phyloP scores from a whole-genome alignment of 164 flowering plant species.

The Euptelea pleiosperma region DNA sequence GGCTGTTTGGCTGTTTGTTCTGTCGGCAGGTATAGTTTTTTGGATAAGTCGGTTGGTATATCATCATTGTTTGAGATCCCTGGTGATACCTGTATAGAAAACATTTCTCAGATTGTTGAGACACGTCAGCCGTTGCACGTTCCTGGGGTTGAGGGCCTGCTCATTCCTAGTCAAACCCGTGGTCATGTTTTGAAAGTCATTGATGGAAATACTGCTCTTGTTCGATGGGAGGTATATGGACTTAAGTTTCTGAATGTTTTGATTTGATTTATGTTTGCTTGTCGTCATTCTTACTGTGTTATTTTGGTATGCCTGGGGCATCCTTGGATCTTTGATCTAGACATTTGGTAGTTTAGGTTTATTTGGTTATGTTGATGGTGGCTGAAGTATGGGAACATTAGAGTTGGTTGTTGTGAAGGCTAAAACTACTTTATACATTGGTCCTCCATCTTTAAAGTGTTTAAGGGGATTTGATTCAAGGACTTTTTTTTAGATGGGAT shows the following conservation, averaged over 20 bases:
- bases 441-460: too few species aligned
- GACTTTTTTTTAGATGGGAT: too few species aligned
- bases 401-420: too few species aligned
- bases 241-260: not conserved
- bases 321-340: not conserved
- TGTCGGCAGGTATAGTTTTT: constrained; percentile 69
- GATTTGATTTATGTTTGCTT: not conserved
- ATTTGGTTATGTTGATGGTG: not conserved
- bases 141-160: constrained; percentile 73
- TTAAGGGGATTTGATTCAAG: too few species aligned
- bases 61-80: constrained; percentile 61
- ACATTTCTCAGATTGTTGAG: constrained; percentile 49
- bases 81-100: constrained; percentile 35
- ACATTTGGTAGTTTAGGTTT: not conserved
- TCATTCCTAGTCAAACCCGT: constrained; percentile 67
- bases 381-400: too few species aligned
- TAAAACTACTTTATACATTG: too few species aligned
- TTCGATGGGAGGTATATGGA: constrained; percentile 86
- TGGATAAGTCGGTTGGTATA: constrained; percentile 73
- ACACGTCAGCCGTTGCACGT: constrained; percentile 47
- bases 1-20: constrained; percentile 6
- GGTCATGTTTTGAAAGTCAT: constrained; percentile 70
- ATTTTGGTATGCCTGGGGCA: not conserved
- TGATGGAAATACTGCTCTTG: constrained; percentile 56
- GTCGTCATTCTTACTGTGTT: not conserved